Evolutionary conservation across 83 land plant species (phyloP).

Genomic region (Thuja plicata): DNA sequence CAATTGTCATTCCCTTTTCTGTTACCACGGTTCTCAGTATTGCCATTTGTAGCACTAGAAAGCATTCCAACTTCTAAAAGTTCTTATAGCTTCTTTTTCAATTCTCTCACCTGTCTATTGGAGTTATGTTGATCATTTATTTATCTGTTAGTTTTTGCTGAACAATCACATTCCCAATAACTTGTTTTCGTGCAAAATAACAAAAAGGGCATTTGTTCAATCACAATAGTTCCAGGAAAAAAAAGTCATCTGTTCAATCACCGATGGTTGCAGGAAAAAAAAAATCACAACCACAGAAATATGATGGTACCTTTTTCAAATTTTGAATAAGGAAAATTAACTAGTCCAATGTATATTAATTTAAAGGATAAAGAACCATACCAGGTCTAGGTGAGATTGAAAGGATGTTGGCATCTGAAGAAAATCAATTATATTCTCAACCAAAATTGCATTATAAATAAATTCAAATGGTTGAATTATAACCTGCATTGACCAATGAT

Average conservation of each 20-base stretch:
- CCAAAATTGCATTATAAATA: constrained; percentile 22
- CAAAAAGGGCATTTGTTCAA: not conserved
- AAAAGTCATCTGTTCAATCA: not conserved
- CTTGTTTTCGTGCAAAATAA: not conserved
- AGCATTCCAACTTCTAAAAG: too few relatives aligned
- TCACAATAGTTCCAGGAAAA: not conserved
- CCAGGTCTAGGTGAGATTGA: constrained; percentile 52
- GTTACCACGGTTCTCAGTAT: too few relatives aligned
- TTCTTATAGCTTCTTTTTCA: too few relatives aligned
- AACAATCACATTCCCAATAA: not conserved
- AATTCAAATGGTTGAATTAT: constrained; percentile 49
- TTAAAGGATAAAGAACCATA: constrained; percentile 9
- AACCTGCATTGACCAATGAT: constrained; percentile 31
- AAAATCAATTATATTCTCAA: constrained; percentile 26
- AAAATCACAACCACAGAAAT: not conserved
- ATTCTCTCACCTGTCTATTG: too few relatives aligned
- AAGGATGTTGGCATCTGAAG: constrained; percentile 23
- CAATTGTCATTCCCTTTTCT: too few relatives aligned
- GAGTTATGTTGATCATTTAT: too few relatives aligned
- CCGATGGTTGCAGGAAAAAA: not conserved
- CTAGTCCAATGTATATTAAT: not conserved
- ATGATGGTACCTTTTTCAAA: not conserved
- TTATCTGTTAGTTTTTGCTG: too few relatives aligned
- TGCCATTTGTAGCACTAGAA: too few relatives aligned
- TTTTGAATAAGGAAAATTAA: not conserved